A percentile compares a stretch with the other conserved stretches of the same genome.
Evolutionary conservation across 495 filamentous ascomycete species (phyloP).

Genomic region (Immersiella caudata): DNA sequence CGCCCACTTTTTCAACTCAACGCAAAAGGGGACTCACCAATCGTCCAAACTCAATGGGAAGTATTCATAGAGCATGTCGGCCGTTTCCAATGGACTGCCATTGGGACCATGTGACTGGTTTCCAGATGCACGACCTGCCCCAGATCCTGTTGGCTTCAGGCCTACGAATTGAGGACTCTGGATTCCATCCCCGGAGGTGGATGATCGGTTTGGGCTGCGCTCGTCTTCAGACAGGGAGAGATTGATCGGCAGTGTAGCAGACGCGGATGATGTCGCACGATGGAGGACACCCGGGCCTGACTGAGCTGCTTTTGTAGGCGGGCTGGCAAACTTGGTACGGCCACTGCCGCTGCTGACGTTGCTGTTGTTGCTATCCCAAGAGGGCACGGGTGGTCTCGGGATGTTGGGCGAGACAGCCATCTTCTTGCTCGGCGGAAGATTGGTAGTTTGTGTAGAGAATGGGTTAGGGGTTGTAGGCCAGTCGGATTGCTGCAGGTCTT

Average conservation of each 20-base stretch:
- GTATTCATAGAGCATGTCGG: slow-evolving; percentile 86
- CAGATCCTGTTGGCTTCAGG: slow-evolving; percentile 44
- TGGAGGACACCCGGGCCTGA: slow-evolving; percentile 1
- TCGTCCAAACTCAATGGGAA: slow-evolving; percentile 88
- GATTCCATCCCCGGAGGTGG: slow-evolving; percentile 37
- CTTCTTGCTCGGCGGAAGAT: slow-evolving; percentile 32
- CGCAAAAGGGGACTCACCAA: slow-evolving; percentile 53
- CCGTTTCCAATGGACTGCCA: slow-evolving; percentile 67
- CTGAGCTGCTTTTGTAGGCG: slow-evolving; percentile 20
- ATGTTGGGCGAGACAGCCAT: slow-evolving; percentile 30
- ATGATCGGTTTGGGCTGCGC: slow-evolving; percentile 49
- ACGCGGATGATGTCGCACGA: slow-evolving; percentile 31
- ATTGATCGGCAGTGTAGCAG: slow-evolving; percentile 60
- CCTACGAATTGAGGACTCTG: slow-evolving; percentile 39
- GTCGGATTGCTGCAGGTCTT: slow-evolving; percentile 24
- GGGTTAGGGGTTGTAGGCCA: slow-evolving; percentile 32
- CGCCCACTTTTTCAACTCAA: background rate
- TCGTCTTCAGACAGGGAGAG: slow-evolving; percentile 79
- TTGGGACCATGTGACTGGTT: slow-evolving; percentile 24
- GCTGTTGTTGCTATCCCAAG: slow-evolving; percentile 33
- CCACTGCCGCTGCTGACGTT: slow-evolving; percentile 17
- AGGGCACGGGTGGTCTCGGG: slow-evolving; percentile 32
- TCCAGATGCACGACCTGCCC: slow-evolving; percentile 32
- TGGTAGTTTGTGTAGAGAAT: slow-evolving; percentile 22
- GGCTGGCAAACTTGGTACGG: slow-evolving; percentile 23